A percentile compares a stretch with the other conserved stretches of the same genome.
These are phyloP conservation scores for Elsinoe fawcettii DNA, from an alignment of 2,329 filamentous ascomycete genomes.

Conservation along the genomic window DNA sequence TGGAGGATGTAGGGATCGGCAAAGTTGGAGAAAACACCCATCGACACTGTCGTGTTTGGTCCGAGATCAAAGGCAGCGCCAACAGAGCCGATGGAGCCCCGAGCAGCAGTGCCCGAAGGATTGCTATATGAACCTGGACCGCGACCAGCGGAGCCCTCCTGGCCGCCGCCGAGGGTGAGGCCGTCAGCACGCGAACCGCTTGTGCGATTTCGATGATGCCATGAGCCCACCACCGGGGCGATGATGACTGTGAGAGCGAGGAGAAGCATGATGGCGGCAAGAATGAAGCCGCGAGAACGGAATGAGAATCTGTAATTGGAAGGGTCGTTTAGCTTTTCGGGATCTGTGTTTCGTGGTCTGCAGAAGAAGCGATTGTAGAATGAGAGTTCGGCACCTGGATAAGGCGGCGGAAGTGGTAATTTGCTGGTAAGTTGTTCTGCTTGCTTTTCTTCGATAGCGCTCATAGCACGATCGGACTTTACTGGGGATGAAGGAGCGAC, in stretches of 20 bases:
- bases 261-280: conserved; percentile 17
- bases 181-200: neutral
- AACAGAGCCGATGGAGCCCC: neutral
- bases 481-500: neutral
- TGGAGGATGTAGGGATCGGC: conserved; percentile 32
- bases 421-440: neutral
- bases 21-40: conserved; percentile 26
- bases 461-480: neutral
- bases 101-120: neutral
- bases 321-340: conserved; percentile 8
- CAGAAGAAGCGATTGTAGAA: conserved; percentile 10
- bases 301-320: conserved; percentile 23
- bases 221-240: conserved; percentile 21
- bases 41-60: conserved; percentile 1
- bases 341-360: conserved; percentile 7
- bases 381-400: conserved; percentile 9
- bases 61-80: neutral
- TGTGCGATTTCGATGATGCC: neutral
- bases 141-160: neutral
- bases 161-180: conserved; percentile 9
- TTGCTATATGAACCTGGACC: neutral
- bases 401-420: conserved; percentile 3
- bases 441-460: conserved; percentile 2
- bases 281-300: conserved; percentile 22
- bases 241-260: conserved; percentile 22